Percentiles rank a stretch among this genome's conserved stretches.
These are phyloP conservation scores for Hypholoma sublateritium DNA, from an alignment of 768 basidiomycete species.

Conservation along the genomic window DNA sequence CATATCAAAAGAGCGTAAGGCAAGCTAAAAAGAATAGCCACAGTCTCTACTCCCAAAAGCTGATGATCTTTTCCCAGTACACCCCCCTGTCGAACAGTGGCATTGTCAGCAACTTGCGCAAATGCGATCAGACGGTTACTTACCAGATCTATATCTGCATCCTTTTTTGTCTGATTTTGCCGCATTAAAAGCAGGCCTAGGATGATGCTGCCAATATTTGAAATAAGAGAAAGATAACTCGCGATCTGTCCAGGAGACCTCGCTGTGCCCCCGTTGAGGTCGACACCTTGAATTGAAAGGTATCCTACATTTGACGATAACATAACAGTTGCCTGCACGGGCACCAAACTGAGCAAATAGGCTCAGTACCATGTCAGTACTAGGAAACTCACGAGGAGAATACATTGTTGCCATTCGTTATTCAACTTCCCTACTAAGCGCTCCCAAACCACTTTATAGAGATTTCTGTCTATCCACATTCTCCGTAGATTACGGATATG, in stretches of 20 bases:
- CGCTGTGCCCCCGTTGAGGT: slow-evolving; percentile 19
- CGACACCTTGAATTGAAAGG: slow-evolving; percentile 49
- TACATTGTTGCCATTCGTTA: slow-evolving; percentile 51
- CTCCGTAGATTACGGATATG: slow-evolving; percentile 44
- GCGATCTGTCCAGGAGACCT: slow-evolving; percentile 46
- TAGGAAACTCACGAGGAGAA: slow-evolving; percentile 43
- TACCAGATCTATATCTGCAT: slow-evolving; percentile 37
- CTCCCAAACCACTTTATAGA: slow-evolving; percentile 41
- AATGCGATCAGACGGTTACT: slow-evolving; percentile 15
- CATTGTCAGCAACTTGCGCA: background rate
- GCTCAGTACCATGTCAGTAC: background rate
- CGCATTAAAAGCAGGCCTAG: slow-evolving; percentile 46
- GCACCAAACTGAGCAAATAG: background rate
- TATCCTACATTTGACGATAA: slow-evolving; percentile 60
- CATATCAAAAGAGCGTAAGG: slow-evolving; percentile 33
- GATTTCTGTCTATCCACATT: slow-evolving; percentile 48
- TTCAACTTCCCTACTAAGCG: slow-evolving; percentile 42
- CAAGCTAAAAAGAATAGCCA: slow-evolving; percentile 29
- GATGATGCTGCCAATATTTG: slow-evolving; percentile 49
- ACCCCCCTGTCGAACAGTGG: slow-evolving; percentile 16
- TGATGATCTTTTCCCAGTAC: slow-evolving; percentile 18
- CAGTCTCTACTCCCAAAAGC: slow-evolving; percentile 29
- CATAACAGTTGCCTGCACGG: slow-evolving; percentile 50
- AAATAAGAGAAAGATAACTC: slow-evolving; percentile 48
- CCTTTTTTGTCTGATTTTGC: slow-evolving; percentile 38